Evolutionary conservation across 2,329 filamentous ascomycete species (phyloP), one percentile per base, ranked within the genome.

Genomic region (Beauveria pseudobassiana): DNA sequence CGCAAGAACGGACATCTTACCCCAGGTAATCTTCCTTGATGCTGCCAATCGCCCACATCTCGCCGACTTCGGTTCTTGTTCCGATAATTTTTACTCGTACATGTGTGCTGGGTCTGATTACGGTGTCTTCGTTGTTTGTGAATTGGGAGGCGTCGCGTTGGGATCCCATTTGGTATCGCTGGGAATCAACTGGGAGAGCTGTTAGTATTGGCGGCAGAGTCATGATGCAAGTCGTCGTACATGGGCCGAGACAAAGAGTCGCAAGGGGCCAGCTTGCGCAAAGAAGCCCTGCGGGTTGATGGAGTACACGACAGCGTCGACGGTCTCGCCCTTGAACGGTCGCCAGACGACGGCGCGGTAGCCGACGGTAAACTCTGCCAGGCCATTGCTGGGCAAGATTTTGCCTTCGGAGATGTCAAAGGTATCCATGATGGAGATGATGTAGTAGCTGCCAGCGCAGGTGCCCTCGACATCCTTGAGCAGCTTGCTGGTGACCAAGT

Each of bases 261-360:
- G 82, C 67, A 96, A 76, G 24, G 90, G 90, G 1, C 90, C 91
- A 66, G 90, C 89, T 69, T 91, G 87, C 61, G 89, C 88, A 69
- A 93, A 98, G 78, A 99, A 96, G 55, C 91, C 95, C 67, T 95
- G 90, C 30, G 88, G 87, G 72, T 97, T 96, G 68, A 98, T 91
- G 28, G 89, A 93, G 66, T 88, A 90, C 63, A 98, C 93, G 67
- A 96, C 87, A 48, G 92, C 93, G 81, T 99, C 95, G 70, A 98
- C 95, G 75, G 95, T 96, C 82, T 99, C 95, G 71, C 95, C 93
- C 77, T 95, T 93, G 81, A 98, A 99, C 12, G 95, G 95, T 71
- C 93, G 86, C 93, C 93, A 99, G 62, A 99, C 91, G 63, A 99
- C 93, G 59, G 95, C 95, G 64, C 93, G 90, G 74, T 97, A 99